Conservation (phyloP, 1,139 yeast species). For the Pneumocystis carinii region DNA sequence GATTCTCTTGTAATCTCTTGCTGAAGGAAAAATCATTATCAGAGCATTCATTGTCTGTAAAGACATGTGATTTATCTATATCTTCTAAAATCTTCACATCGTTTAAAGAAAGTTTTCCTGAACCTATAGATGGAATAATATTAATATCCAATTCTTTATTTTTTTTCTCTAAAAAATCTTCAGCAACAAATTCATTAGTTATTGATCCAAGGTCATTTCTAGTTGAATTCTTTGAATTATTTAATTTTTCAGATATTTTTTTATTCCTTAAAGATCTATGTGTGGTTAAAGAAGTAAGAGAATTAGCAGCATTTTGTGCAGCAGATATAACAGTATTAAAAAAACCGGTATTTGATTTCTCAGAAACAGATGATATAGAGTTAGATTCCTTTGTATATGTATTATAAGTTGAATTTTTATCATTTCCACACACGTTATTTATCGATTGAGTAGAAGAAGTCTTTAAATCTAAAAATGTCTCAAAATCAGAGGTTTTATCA, state of each 20-base stretch:
- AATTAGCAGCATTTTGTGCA: background rate
- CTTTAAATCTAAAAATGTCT: background rate
- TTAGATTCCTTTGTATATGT: background rate
- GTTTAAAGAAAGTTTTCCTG: background rate
- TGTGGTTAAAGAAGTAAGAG: background rate
- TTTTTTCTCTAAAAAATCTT: background rate
- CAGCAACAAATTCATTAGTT: background rate
- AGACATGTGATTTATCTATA: background rate
- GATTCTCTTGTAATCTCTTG: background rate
- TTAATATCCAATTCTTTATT: background rate
- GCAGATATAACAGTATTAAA: background rate
- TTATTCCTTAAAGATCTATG: background rate
- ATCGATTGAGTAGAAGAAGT: background rate
- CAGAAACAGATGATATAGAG: background rate
- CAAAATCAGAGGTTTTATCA: background rate
- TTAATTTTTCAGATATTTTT: background rate
- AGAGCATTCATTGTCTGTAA: background rate
- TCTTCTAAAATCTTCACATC: background rate
- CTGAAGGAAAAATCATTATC: background rate
- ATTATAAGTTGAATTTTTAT: background rate
- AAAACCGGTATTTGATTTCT: background rate
- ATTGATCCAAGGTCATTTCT: background rate
- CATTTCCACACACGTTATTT: background rate
- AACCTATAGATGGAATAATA: background rate
- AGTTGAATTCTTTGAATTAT: background rate